Conservation (phyloP, 2,329 filamentous ascomycete species). For the Colletotrichum sidae region DNA sequence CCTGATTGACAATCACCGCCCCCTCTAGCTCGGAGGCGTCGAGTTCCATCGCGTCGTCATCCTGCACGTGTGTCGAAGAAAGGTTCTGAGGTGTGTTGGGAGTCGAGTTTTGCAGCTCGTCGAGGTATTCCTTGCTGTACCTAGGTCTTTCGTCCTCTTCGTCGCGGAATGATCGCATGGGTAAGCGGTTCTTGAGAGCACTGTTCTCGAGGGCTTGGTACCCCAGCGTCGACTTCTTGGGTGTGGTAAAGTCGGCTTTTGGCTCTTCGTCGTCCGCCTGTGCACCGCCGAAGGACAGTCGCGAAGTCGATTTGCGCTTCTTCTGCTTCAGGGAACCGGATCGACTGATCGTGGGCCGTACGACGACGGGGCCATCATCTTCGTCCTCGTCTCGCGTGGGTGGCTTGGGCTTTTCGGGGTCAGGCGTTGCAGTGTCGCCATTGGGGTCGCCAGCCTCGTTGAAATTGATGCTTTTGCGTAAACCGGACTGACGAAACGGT, state of each 20-base stretch:
- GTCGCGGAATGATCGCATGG: conserved; percentile 64
- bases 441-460: conserved; percentile 47
- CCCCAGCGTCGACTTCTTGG: conserved; percentile 72
- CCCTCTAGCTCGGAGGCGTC: conserved; percentile 72
- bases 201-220: conserved; percentile 75
- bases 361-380: conserved; percentile 59
- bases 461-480: conserved; percentile 67
- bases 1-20: conserved; percentile 70
- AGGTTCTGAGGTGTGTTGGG: conserved; percentile 82
- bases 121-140: conserved; percentile 89
- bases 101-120: conserved; percentile 87
- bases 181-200: conserved; percentile 69
- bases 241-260: conserved; percentile 65
- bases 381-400: conserved; percentile 54
- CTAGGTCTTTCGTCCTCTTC: conserved; percentile 76
- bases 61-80: conserved; percentile 54
- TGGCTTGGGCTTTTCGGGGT: conserved; percentile 32
- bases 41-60: conserved; percentile 65
- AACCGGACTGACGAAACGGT: conserved; percentile 66
- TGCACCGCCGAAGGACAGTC: conserved; percentile 77
- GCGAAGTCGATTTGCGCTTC: conserved; percentile 73
- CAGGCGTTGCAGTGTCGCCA: conserved; percentile 15
- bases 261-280: conserved; percentile 63
- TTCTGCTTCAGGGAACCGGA: conserved; percentile 69
- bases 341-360: conserved; percentile 60